Percentiles rank a stretch among this genome's conserved stretches.
These are phyloP conservation scores for Gliomastix tumulicola DNA, from an alignment of 2,329 filamentous ascomycete species.

Conservation along the genomic window DNA sequence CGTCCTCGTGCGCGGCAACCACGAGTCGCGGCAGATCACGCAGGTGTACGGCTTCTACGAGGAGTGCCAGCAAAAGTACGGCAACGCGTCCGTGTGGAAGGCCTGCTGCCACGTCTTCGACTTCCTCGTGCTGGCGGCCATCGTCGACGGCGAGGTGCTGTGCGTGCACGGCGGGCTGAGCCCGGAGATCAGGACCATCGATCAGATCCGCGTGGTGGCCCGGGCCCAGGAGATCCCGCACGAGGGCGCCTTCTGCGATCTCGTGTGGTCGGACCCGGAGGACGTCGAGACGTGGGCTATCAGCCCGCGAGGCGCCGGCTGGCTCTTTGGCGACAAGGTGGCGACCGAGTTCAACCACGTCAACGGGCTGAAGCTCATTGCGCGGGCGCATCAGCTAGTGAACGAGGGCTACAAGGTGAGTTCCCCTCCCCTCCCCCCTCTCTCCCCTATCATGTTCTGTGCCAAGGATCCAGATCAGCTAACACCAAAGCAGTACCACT, in stretches of 20 bases:
- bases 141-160: constrained; percentile 97
- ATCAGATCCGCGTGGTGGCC: constrained; percentile 98
- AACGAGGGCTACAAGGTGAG: constrained; percentile 94
- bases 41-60: constrained; percentile 99
- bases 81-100: constrained; percentile 99
- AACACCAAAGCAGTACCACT: constrained; percentile 64
- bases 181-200: constrained; percentile 90
- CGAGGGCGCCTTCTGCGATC: constrained; percentile 94
- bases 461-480: neutral
- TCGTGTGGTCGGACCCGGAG: constrained; percentile 97
- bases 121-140: constrained; percentile 91
- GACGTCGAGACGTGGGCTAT: constrained; percentile 96
- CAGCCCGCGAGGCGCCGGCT: constrained; percentile 90
- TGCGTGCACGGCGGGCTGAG: constrained; percentile 92
- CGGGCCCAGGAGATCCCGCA: constrained; percentile 97
- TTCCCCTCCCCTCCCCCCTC: neutral
- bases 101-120: constrained; percentile 99
- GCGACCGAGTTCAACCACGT: constrained; percentile 97
- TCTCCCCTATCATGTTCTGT: neutral
- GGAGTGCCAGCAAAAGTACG: constrained; percentile 96
- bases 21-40: constrained; percentile 95
- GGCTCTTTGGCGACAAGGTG: constrained; percentile 95
- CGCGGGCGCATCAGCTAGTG: constrained; percentile 95
- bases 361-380: constrained; percentile 91
- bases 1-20: constrained; percentile 93